Base-by-base conservation (phyloP, 805 yeast genomes). In the Yarrowia sp. region DNA sequence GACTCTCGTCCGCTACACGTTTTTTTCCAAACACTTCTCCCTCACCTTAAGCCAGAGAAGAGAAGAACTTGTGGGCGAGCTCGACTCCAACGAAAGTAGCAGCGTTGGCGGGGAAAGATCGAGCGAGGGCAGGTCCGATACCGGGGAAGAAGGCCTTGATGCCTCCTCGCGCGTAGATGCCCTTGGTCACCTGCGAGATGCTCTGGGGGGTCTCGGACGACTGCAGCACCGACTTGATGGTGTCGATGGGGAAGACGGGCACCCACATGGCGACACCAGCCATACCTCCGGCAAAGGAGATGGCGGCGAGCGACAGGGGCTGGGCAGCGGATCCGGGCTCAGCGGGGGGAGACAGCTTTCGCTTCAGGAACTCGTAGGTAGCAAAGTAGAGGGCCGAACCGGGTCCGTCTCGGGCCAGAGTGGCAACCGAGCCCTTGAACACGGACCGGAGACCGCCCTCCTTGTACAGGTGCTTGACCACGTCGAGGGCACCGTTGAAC, bases 101-200 rank as follows among this genome's bases (percentile, higher is more conserved):
- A n/a, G 99, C 99, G 78, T 95, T 94, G 24, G 98, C 98, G 3
- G 98, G 98, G 89, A 95, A 94, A 47, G 96, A 88, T 78, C 99
- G 85, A 33, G 92, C 86, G 74, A 94, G 81, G 2, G 98, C 98
- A 7, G 99, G 98, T 0, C 97, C 98, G 30, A 94, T 83, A 68
- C 99, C 99, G 2, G 98, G 98, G 91, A 93, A 94, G 80, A 94
- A 94, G 0, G 96, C 97, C 76, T 87, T 89, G 71, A 92, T 71
- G 33, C 98, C 98, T 24, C 93, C 94, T 70, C 85, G 85, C 8
- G 80, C 76, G 76, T 92, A 92, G 61, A 94, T 88, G 66, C 84
- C 81, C 68, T 80, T 80, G 9, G 97, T 85, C 42, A 92, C 92
- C 69, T 84, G 84, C 2, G 80, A 76, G 76, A 92, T 86, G 19